A percentile compares a stretch with the other conserved stretches of the same genome.
phyloP scores from a whole-genome alignment of 257 asterid genomes.

The Ophiorrhiza pumila region DNA sequence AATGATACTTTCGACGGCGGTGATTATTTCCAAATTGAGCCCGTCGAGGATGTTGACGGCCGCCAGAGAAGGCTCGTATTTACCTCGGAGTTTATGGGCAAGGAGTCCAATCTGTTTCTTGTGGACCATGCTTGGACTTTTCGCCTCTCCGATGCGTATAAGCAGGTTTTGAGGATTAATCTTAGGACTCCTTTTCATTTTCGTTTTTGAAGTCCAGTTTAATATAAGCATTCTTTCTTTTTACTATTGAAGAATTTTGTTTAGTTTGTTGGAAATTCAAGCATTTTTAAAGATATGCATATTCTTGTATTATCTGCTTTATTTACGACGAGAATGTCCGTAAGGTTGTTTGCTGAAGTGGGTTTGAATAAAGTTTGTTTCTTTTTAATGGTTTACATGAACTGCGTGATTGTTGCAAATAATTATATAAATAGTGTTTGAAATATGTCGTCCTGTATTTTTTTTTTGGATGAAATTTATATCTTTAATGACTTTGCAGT shows the following conservation, averaged over 20 bases:
- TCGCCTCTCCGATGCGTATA: constrained; percentile 85
- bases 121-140: constrained; percentile 99
- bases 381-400: neutral
- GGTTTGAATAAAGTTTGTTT: too few relatives aligned
- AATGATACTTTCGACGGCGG: constrained; percentile 90
- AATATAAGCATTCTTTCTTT: neutral
- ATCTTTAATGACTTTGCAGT: constrained; percentile 40
- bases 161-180: constrained; percentile 46
- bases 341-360: neutral
- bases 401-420: neutral
- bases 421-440: neutral
- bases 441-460: constrained; percentile 31
- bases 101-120: constrained; percentile 70
- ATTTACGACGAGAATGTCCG: too few relatives aligned
- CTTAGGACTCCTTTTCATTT: neutral
- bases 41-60: constrained; percentile 54
- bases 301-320: constrained; percentile 1
- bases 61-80: constrained; percentile 74
- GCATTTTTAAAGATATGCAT: neutral
- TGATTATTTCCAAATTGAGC: constrained; percentile 76
- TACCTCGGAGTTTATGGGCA: constrained; percentile 40
- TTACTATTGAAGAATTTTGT: neutral
- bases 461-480: constrained; percentile 5
- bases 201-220: neutral
- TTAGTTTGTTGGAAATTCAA: neutral